phyloP scores from a whole-genome alignment of 2,329 filamentous ascomycete species.

The Monilinia aucupariae region DNA sequence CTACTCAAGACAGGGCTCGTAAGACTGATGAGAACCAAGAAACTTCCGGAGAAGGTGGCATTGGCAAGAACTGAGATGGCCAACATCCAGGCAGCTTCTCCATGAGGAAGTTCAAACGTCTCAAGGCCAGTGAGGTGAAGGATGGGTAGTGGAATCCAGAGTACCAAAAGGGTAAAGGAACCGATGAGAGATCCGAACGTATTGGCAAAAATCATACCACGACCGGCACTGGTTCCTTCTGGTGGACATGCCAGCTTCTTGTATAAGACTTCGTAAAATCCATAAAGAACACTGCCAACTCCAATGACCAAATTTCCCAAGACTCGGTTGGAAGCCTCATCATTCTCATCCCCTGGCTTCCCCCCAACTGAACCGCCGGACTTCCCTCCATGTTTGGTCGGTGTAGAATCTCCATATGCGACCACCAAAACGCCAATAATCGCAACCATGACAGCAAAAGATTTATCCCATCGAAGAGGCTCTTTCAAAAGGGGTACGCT shows the following conservation, averaged over 20 bases:
- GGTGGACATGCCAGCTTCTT: slow-evolving; percentile 91
- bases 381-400: slow-evolving; percentile 48
- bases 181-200: slow-evolving; percentile 86
- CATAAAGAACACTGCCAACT: slow-evolving; percentile 84
- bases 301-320: slow-evolving; percentile 91
- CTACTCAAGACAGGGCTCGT: slow-evolving; percentile 89
- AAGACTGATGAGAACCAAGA: slow-evolving; percentile 85
- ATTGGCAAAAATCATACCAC: slow-evolving; percentile 95
- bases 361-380: slow-evolving; percentile 49
- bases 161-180: slow-evolving; percentile 72
- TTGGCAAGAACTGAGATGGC: slow-evolving; percentile 78
- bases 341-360: slow-evolving; percentile 34
- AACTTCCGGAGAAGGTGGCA: slow-evolving; percentile 86
- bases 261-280: slow-evolving; percentile 95
- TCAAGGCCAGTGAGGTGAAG: slow-evolving; percentile 76
- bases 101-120: slow-evolving; percentile 73
- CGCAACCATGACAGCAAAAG: slow-evolving; percentile 77
- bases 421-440: slow-evolving; percentile 90
- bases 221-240: slow-evolving; percentile 74
- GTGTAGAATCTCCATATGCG: slow-evolving; percentile 74
- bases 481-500: slow-evolving; percentile 86
- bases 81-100: slow-evolving; percentile 74
- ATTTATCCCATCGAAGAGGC: slow-evolving; percentile 76
- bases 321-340: slow-evolving; percentile 61
- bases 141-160: slow-evolving; percentile 88